phyloP scores from a whole-genome alignment of 805 yeast species.

The Saccharomycopsis sp. region DNA sequence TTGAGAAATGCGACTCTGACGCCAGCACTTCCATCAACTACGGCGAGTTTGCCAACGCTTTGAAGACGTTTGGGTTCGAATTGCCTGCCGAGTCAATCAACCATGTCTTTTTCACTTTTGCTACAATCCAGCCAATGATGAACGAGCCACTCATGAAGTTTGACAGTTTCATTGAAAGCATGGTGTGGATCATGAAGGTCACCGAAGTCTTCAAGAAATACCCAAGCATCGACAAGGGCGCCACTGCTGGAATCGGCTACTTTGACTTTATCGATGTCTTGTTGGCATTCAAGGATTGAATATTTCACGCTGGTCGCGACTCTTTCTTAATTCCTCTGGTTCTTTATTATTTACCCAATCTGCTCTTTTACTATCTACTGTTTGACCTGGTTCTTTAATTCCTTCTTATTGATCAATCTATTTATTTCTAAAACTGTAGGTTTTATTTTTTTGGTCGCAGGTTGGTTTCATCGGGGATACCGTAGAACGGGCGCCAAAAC shows the following conservation, averaged over 20 bases:
- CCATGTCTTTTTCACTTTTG: conserved; percentile 18
- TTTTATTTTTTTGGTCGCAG: too few species aligned
- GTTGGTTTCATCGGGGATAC: too few species aligned
- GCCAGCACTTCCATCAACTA: conserved; percentile 16
- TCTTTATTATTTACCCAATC: too few species aligned
- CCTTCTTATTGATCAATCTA: too few species aligned
- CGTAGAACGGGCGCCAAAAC: too few species aligned
- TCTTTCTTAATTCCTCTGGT: too few species aligned
- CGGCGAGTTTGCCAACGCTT: conserved; percentile 17
- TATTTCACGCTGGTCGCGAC: too few species aligned
- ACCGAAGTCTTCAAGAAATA: conserved; percentile 21
- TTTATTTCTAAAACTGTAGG: too few species aligned
- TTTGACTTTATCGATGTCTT: conserved; percentile 21
- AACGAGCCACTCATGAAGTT: conserved; percentile 20
- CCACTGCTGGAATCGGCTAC: conserved; percentile 21
- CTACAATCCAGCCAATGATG: conserved; percentile 3
- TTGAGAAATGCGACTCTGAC: conserved; percentile 20
- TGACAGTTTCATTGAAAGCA: conserved; percentile 20
- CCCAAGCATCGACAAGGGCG: conserved; percentile 18
- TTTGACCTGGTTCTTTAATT: too few species aligned
- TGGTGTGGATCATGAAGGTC: conserved; percentile 21
- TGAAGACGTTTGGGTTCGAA: conserved; percentile 20
- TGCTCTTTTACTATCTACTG: too few species aligned
- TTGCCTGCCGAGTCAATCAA: conserved; percentile 18
- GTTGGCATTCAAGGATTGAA: conserved; percentile 20